Conservation (phyloP, 116 monocot genomes). For the Thalassia testudinum region DNA sequence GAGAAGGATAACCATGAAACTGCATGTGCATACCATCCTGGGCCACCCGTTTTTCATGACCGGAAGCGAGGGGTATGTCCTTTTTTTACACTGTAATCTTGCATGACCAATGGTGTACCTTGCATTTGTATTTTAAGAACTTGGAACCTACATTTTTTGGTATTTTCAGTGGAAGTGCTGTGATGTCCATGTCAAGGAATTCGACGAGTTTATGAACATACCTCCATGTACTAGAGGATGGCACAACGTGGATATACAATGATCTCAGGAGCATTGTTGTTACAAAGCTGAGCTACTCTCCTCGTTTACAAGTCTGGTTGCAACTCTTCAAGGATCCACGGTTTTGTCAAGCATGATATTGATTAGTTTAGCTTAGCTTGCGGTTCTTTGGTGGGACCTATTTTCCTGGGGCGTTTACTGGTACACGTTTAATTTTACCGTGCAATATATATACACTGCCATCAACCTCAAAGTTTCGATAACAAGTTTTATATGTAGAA, state of each 20-base stretch:
- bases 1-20: slow-evolving; percentile 90
- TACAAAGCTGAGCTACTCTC: too few relatives aligned
- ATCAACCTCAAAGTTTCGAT: too few relatives aligned
- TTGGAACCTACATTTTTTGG: background rate
- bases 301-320: too few relatives aligned
- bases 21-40: slow-evolving; percentile 87
- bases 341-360: too few relatives aligned
- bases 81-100: background rate
- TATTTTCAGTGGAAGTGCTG: slow-evolving; percentile 91
- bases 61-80: slow-evolving; percentile 75
- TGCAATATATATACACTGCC: too few relatives aligned
- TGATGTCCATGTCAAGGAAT: slow-evolving; percentile 81
- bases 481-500: too few relatives aligned
- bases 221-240: slow-evolving; percentile 92
- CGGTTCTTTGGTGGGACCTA: too few relatives aligned
- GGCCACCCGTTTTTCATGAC: slow-evolving; percentile 85
- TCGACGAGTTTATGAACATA: slow-evolving; percentile 86
- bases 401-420: too few relatives aligned
- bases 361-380: too few relatives aligned
- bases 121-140: background rate
- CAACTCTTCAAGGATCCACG: too few relatives aligned
- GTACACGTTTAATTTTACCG: too few relatives aligned
- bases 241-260: slow-evolving; percentile 59
- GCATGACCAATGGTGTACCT: background rate
- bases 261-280: too few relatives aligned